Evolutionary conservation across 2,329 filamentous ascomycete genomes (phyloP), one percentile per base, ranked within the genome.

Genomic region (Metarhizium guizhouense): DNA sequence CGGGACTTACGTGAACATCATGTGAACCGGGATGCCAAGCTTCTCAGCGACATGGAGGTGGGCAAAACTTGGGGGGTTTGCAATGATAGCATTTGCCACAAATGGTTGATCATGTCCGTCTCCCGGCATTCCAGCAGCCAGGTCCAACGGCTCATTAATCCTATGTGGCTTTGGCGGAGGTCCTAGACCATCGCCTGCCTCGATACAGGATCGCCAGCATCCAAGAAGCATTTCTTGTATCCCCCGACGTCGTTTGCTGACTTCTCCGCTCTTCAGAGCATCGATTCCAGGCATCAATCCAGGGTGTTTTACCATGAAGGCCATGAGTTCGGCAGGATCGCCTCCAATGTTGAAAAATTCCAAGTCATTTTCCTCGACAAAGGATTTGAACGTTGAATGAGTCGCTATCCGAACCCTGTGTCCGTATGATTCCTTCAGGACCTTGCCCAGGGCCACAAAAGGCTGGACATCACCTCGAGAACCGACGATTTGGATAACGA

Each of bases 281-380:
- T 92, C 86, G 57, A 93, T 82, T 0, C 87, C 87, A 1, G 90
- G 90, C 85, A 95, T 90, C 36, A 95, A 74, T 0, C 90, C 88
- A 0, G 90, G 89, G 62, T 94, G 88, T 70, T 92, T 92, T 49
- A 94, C 90, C 90, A 95, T 95, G 64, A 93, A 95, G 3, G 90
- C 88, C 87, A 90, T 91, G 47, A 90, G 74, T 63, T 88, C 81
- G 1, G 84, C 80, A 1, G 87, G 87, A 65, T 91, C 86, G 3
- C 87, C 87, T n/a, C 87, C 86, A 53, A 90, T 87, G 58, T 73
- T 81, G 68, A 87, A 90, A 68, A 90, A 92, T 63, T 91, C 88
- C 14, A 92, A 76, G 0, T 79, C 85, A 65, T 85, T 84, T 53
- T 87, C 81, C 57, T 84, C 79, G 3, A 91, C 83, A 61, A 90